Base-by-base conservation (phyloP, 805 yeast genomes). In the Starmerella potacharoeniae region DNA sequence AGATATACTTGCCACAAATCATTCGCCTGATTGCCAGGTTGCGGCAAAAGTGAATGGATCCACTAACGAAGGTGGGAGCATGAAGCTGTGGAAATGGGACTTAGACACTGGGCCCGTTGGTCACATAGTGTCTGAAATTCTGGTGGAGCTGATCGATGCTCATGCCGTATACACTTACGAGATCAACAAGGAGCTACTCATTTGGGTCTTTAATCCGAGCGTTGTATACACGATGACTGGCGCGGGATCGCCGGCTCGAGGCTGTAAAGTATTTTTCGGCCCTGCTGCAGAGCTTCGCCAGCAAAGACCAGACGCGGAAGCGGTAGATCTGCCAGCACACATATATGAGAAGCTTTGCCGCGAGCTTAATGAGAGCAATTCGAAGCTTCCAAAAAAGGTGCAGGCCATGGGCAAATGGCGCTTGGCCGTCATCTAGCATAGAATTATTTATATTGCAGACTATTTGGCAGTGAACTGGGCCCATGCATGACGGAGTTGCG, bases 21-120 rank as follows among this genome's bases (percentile, higher is more conserved):
- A 52, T 30, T 13, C 44, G 5, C 7, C 30, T 2, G 29, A 30
- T 2, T 39, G 57, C 30, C 37, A 13, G 35, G 35, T 36, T 35
- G 33, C 14, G 2, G 14, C 5, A 5, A 33, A 35, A 6, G 35
- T 6, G 17, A 11, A 3, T 11, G 33, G 6, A 17, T 8, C 35
- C 34, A 11, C 33, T 53, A 28, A 28, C 10, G 8, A 17, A 6
- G 39, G 44, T 42, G 13, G 22, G 28, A 48, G 62, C 5, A 40
- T 46, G 13, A 75, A 71, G 56, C 42, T 83, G 1, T 72, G 73
- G 69, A 84, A 83, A 63, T 84, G 90, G 90, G 72, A 73, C 30
- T 44, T 82, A 2, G 54, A 43, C 13, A 36, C 13, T 4, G 45
- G 48, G 4, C 44, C 54, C 4, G 57, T 54, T 1, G 28, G 39